Evolutionary conservation across 305 asterid genomes (phyloP), one percentile per base, ranked within the genome.

Genomic region (Fraxinus dipetala): DNA sequence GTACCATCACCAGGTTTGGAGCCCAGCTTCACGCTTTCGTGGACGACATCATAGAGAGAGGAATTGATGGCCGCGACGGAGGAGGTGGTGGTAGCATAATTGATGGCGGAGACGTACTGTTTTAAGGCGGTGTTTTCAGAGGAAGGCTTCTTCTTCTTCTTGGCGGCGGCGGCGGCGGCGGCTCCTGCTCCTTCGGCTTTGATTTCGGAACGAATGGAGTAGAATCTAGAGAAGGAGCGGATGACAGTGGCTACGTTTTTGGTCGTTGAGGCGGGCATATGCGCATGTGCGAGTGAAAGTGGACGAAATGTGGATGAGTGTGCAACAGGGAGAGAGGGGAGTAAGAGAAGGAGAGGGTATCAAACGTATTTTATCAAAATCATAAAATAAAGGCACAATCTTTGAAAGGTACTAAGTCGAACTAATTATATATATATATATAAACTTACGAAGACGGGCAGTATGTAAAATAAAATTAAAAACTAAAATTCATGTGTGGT

Each of bases 201-300:
- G 77, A 78, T 20, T 24, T 24, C 69, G 69, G 83, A 74, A 76
- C 86, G 87, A 22, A 80, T 34, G 6, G 78, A 59, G 69, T 88
- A 28, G 8, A 85, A 63, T 59, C 72, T 83, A 36, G 87, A 77
- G 80, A 91, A 89, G 86, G 89, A 80, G 59, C 92, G 90, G 85
- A 85, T 48, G 77, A 87, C 88, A 77, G 92, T 70, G 67, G 72
- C 59, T 81, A 91, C 91, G 90, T 86, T 87, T 88, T 85, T 85
- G 84, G 89, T 75, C 81, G 84, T 87, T 48, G 94, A 61, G 51
- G 85, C 75, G 32, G 89, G 90, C 93, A 91, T 90, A 79, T 45
- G 91, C 45, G 51, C 87, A 79, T 78, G 56, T n/a, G 82, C 26
- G 51, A 2, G 73, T 0, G 51, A 13, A 35, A 3, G 81, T 0